Evolutionary conservation across 1,284 basidiomycete species (phyloP), one percentile per base, ranked within the genome.

Genomic region (Porodaedalea pini): DNA sequence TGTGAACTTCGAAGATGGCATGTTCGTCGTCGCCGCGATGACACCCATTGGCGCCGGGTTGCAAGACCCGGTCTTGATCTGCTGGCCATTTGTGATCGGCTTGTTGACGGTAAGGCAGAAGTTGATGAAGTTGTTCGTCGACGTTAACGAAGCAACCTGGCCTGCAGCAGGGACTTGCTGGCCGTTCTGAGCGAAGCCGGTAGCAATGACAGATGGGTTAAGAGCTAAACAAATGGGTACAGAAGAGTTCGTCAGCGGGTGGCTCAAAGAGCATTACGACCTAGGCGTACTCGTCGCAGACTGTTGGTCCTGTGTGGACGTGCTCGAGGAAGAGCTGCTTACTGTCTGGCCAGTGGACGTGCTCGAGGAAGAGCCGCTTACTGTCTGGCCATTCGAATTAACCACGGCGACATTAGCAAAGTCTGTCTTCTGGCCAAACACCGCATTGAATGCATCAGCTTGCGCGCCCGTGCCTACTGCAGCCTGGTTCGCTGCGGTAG

Each of bases 51-150:
- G 73, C 31, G 69, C 68, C 2, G 70, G 68, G 61, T 75, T 76
- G 65, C 74, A 76, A 21, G 71, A 74, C 5, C 76, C 75, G 4
- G 68, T 70, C 54, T 64, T 70, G 69, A 78, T 65, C 66, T 79
- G 76, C 62, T 71, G 58, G 51, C 78, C 73, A 65, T 77, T 74
- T 5, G 76, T 79, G 50, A 78, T 66, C 11, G 77, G 73, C 49
- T 57, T 57, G 56, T 57, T 51, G n/a, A 39, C 59, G 15, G 51
- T 63, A 17, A 63, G 43, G 32, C 56, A 58, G 62, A 78, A 79
- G 70, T 79, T 79, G 73, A 79, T 79, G 68, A 80, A 82, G 73
- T 83, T 82, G 72, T 83, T 82, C 36, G 63, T 68, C 51, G 77
- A 79, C 15, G 80, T 82, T 34, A 75, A 65, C 11, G 78, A 77